Percentiles rank a stretch among this genome's conserved stretches.
Conservation (phyloP, 2,329 filamentous ascomycete species). For the Gaeumannomyces tritici region DNA sequence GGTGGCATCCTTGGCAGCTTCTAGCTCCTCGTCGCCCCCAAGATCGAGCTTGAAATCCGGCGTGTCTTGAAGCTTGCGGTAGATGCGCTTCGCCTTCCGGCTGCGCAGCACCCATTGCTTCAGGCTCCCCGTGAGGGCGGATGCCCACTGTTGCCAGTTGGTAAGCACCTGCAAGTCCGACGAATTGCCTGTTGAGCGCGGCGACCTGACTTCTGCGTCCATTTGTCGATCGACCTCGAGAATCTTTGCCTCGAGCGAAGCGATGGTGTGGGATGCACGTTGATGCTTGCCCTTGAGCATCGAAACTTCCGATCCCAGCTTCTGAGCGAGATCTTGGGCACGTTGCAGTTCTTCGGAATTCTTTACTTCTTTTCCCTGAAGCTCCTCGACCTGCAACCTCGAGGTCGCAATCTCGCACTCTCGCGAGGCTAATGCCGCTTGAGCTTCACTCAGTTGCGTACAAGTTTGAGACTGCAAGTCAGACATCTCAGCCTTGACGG, state of each 20-base stretch:
- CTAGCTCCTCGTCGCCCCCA: neutral
- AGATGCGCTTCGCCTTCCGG: neutral
- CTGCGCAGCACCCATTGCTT: slow-evolving; percentile 2
- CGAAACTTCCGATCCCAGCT: neutral
- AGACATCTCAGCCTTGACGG: slow-evolving; percentile 1
- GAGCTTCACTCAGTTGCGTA: neutral
- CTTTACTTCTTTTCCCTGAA: neutral
- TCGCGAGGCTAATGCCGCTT: neutral
- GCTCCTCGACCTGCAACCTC: neutral
- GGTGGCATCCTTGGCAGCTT: neutral
- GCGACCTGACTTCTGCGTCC: neutral
- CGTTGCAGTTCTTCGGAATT: slow-evolving; percentile 5
- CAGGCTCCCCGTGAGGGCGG: neutral
- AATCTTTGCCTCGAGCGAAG: neutral
- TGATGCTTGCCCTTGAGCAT: neutral
- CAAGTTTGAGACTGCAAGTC: slow-evolving; percentile 5
- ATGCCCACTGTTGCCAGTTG: neutral
- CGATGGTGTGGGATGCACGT: neutral
- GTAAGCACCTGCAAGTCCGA: neutral
- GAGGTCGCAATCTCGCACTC: neutral
- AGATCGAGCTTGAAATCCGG: neutral
- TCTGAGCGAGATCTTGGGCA: neutral
- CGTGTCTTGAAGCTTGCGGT: neutral
- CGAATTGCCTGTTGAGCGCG: no score
- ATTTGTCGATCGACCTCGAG: neutral